A percentile compares a stretch with the other conserved stretches of the same genome.
Conservation (phyloP, 2,329 filamentous ascomycete species). For the Nigrospora sphaerica region DNA sequence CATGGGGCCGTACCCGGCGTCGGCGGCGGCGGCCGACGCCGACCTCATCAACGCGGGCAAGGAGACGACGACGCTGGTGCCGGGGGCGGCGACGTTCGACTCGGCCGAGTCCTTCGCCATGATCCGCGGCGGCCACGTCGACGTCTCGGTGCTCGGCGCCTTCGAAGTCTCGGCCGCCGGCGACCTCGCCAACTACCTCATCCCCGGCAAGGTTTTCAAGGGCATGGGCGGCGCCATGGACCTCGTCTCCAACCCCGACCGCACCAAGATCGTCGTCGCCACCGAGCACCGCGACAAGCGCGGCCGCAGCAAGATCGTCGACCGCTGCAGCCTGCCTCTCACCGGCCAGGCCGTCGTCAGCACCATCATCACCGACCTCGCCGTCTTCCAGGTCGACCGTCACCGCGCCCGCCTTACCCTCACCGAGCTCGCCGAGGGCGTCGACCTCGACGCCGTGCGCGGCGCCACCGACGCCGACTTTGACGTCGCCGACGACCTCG, state of each 20-base stretch:
- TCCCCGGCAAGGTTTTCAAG: constrained; percentile 81
- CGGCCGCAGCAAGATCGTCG: constrained; percentile 59
- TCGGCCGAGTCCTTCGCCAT: constrained; percentile 78
- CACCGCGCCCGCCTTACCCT: constrained; percentile 55
- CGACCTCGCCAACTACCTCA: constrained; percentile 85
- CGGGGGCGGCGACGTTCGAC: constrained; percentile 72
- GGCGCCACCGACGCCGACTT: constrained; percentile 66
- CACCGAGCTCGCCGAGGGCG: constrained; percentile 63
- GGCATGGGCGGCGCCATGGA: constrained; percentile 81
- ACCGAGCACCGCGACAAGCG: constrained; percentile 66
- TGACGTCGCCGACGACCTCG: constrained; percentile 50
- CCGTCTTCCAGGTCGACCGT: constrained; percentile 64
- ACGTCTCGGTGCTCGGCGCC: constrained; percentile 77
- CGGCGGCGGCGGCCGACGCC: constrained; percentile 62
- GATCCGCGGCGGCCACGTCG: constrained; percentile 79
- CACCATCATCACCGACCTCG: constrained; percentile 68
- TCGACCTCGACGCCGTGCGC: constrained; percentile 61
- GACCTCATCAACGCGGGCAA: constrained; percentile 85
- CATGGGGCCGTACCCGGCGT: constrained; percentile 70
- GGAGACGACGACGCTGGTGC: constrained; percentile 74
- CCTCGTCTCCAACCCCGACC: constrained; percentile 62
- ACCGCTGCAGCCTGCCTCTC: constrained; percentile 56
- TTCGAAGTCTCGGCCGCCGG: constrained; percentile 74
- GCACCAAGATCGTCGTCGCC: constrained; percentile 65
- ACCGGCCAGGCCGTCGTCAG: constrained; percentile 62